Base-by-base conservation (phyloP, 352 stramenopile genomes). In the Pythium vanterpoolii region DNA sequence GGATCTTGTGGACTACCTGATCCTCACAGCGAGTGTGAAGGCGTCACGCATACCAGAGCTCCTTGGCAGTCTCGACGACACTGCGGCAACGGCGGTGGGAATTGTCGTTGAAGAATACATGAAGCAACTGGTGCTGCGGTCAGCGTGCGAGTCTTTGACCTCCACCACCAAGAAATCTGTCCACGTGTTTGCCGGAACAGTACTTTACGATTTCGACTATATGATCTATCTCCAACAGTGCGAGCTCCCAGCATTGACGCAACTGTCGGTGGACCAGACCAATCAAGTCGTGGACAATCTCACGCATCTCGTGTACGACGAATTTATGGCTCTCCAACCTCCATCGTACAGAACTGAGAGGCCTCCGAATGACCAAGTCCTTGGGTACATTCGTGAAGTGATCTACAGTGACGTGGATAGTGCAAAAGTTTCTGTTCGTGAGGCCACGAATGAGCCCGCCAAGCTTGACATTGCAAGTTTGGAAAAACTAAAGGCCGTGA, bases 31-130 rank as follows among this genome's bases (percentile, higher is more conserved):
- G 16, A 93, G 83, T 56, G 49, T 90, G 24, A 91, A 95, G 65
- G 53, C 68, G 10, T 68, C 68, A 5, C 69, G 79, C 3, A 58
- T 88, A 31, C 71, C 74, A 1, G 86, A 93, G 56, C 73, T 95
- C 28, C 66, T 93, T n/a, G 86, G 86, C 4, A 82, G 71, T n/a
- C 74, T 95, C 40, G 83, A 95, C 33, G 71, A 91, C 47, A 86
- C 83, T 8, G 83, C 86, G 19, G 83, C 86, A 6, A 57, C 90
- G 30, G 82, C 82, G 1, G 54, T 70, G 14, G 75, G 76, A n/a
- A 87, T 95, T 45, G 73, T 93, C 13, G 69, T 88, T 36, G 81
- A 95, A 33, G 85, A 95, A 55, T 93, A 89, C 61, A 74, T 83
- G 61, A 47, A 69, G 40, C 85, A 95, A 49, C 30, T 93, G 10